Evolutionary conservation across 805 yeast genomes (phyloP), one percentile per base, ranked within the genome.

Genomic region (Debaryomyces maramus): DNA sequence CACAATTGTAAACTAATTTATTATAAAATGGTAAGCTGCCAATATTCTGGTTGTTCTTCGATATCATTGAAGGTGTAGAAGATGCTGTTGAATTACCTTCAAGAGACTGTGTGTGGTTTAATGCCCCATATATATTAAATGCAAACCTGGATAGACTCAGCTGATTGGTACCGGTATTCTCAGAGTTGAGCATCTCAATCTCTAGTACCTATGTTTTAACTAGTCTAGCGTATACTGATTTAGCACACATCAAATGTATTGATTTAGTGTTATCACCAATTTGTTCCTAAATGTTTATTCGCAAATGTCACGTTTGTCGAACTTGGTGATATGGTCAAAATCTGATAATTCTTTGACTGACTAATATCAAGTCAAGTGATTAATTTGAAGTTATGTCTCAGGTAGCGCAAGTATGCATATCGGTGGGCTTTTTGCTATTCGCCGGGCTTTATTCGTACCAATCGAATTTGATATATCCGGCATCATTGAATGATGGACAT

Each of bases 391-490:
- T 52, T n/a, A 44, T 58, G 32, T 62, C 59, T 41, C 53, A 55
- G 34, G 44, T 65, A 34, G 60, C 61, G n/a, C 60, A 61, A 38
- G 63, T 80, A 2, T 72, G 76, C 6, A 53, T 72, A 3, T 57
- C 78, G 0, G 20, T 75, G 3, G 71, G 78, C 0, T 60, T 72
- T 1, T 52, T 73, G 4, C 72, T 72, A 4, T 60, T 83, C 17
- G 51, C 71, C 4, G 80, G 80, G 1, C 58, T 85, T 16, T 85
- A 85, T 60, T 54, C 70, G 10, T 80, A 65, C 56, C 96, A 89
- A 57, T 66, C 71, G 38, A 67, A 69, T 27, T 57, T 93, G 36
- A 81, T 91, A n/a, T 91, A 91, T 56, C 97, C 98, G 1, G 77
- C 95, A 2, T 70, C 76, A 46, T 71, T 88, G 35, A 88, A 89